Evolutionary conservation across 495 filamentous ascomycete genomes (phyloP).

Genomic region (Xylaria curta): DNA sequence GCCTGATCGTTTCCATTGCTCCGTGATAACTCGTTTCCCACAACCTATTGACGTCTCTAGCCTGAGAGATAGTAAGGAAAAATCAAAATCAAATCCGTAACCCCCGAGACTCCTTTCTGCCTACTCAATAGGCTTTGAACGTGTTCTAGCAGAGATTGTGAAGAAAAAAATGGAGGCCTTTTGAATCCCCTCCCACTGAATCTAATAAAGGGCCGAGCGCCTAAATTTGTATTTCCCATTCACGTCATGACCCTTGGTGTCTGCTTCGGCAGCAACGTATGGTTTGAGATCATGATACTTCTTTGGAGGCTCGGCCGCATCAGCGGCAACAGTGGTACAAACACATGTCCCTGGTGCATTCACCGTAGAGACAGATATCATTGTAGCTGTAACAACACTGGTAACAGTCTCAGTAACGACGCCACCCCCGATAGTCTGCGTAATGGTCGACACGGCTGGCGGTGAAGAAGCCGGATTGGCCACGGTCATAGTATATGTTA

Average conservation of each 20-base stretch:
- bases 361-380: constrained; percentile 25
- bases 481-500: constrained; percentile 28
- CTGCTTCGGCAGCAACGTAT: neutral
- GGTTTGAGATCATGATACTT: neutral
- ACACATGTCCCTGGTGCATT: constrained; percentile 29
- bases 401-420: constrained; percentile 29
- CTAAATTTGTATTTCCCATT: constrained; percentile 7
- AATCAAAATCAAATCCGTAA: neutral
- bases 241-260: neutral
- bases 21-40: neutral
- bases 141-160: neutral
- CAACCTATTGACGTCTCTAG: neutral
- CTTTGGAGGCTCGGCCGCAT: neutral
- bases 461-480: constrained; percentile 16
- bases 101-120: neutral
- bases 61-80: neutral
- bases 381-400: constrained; percentile 30
- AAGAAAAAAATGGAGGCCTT: neutral
- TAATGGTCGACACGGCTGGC: constrained; percentile 24
- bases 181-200: neutral
- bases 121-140: neutral
- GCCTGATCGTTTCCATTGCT: neutral
- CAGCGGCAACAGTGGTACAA: constrained; percentile 20
- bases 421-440: constrained; percentile 17
- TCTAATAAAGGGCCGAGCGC: constrained; percentile 5